Conservation (phyloP, 805 yeast species). For the Hanseniaspora taiwanica region DNA sequence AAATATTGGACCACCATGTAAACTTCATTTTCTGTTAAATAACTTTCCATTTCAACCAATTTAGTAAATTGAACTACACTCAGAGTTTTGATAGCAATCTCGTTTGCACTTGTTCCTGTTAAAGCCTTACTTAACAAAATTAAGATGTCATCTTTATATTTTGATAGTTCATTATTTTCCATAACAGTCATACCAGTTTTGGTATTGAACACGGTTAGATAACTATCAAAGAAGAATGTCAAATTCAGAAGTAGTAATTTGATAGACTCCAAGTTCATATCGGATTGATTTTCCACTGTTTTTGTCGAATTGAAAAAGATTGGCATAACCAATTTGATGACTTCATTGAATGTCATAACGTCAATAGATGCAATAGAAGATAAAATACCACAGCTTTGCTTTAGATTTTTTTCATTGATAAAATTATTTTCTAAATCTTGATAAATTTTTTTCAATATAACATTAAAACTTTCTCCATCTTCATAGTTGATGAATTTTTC, state of each 20-base stretch:
- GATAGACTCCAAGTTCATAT: constrained; percentile 40
- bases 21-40: constrained; percentile 41
- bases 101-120: constrained; percentile 52
- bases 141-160: constrained; percentile 53
- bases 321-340: constrained; percentile 36
- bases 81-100: constrained; percentile 53
- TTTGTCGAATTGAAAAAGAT: constrained; percentile 24
- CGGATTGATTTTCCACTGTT: constrained; percentile 8
- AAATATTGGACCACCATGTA: constrained; percentile 52
- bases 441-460: constrained; percentile 24
- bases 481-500: constrained; percentile 17
- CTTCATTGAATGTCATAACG: constrained; percentile 30
- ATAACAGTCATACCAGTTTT: constrained; percentile 1
- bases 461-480: constrained; percentile 25
- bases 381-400: constrained; percentile 50
- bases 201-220: constrained; percentile 28
- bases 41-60: constrained; percentile 35
- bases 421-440: constrained; percentile 45
- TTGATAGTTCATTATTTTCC: constrained; percentile 26
- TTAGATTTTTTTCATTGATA: constrained; percentile 37
- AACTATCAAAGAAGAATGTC: constrained; percentile 40
- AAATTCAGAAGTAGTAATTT: constrained; percentile 46
- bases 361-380: constrained; percentile 42
- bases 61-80: constrained; percentile 53
- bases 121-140: constrained; percentile 57